These are phyloP conservation scores for Bolboschoenus planiculmis DNA, from an alignment of 176 grass and related monocot genomes.

Conservation along the genomic window DNA sequence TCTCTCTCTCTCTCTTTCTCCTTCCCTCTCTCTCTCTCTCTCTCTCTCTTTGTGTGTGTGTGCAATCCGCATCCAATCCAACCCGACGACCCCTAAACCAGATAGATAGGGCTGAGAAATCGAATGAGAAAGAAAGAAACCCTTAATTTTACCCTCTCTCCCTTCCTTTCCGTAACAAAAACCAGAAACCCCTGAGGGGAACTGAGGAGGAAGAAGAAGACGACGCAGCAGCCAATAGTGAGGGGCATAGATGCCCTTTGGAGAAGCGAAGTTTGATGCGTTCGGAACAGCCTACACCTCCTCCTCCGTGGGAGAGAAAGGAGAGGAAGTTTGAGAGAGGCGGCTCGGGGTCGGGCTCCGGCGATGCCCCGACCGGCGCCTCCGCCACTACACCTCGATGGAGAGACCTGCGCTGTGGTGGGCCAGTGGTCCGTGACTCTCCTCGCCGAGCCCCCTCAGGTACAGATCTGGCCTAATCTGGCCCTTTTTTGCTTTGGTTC, in stretches of 20 bases:
- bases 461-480: constrained; percentile 23
- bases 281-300: constrained; percentile 9
- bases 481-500: neutral
- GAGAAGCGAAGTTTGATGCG: constrained; percentile 15
- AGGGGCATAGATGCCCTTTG: constrained; percentile 20
- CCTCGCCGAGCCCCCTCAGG: neutral
- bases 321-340: neutral
- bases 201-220: neutral
- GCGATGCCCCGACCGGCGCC: neutral
- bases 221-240: neutral
- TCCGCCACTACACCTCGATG: neutral
- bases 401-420: constrained; percentile 7
- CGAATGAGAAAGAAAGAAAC: neutral
- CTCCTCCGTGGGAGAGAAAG: neutral
- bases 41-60: neutral
- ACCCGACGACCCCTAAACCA: neutral
- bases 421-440: neutral
- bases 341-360: neutral
- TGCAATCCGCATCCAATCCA: neutral
- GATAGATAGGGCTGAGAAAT: neutral
- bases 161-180: neutral
- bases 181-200: neutral
- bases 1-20: neutral
- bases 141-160: neutral
- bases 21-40: neutral